Conservation (phyloP, 345 rosid genomes). For the Lumnitzera racemosa region DNA sequence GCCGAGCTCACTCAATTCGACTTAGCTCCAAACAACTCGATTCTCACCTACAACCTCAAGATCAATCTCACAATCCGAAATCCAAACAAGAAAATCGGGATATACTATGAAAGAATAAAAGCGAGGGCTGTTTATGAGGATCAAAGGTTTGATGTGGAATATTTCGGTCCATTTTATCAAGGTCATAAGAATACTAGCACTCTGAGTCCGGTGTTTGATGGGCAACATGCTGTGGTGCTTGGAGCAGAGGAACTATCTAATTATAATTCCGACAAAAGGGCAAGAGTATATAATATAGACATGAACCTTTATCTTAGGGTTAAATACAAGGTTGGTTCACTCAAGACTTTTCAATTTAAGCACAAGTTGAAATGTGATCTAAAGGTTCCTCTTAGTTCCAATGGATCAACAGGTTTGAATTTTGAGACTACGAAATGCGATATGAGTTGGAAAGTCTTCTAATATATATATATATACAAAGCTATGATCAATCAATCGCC, state of each 20-base stretch:
- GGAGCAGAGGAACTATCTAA: conserved; percentile 14
- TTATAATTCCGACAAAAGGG: conserved; percentile 25
- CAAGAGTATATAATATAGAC: conserved; percentile 41
- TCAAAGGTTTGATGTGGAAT: conserved; percentile 22
- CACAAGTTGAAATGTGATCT: conserved; percentile 55
- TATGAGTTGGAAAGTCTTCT: conserved; percentile 12
- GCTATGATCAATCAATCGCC: no score
- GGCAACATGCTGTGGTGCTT: conserved; percentile 26
- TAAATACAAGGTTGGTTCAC: conserved; percentile 50
- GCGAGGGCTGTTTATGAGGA: conserved; percentile 37
- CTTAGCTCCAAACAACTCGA: conserved; percentile 21
- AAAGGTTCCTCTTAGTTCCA: conserved; percentile 37
- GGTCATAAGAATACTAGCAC: conserved; percentile 69
- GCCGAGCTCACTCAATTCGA: conserved; percentile 44
- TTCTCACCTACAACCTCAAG: conserved; percentile 28
- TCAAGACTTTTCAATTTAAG: conserved; percentile 39
- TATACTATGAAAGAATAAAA: conserved; percentile 46
- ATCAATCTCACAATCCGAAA: conserved; percentile 47
- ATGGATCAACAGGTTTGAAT: conserved; percentile 3
- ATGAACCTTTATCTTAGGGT: conserved; percentile 48
- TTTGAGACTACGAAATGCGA: conserved; percentile 37
- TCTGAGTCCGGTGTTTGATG: conserved; percentile 32
- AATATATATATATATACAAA: background rate
- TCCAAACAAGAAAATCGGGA: conserved; percentile 54
- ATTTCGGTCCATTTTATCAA: conserved; percentile 51